Evolutionary conservation across 805 yeast species (phyloP).

Genomic region (Saturnispora besseyi): DNA sequence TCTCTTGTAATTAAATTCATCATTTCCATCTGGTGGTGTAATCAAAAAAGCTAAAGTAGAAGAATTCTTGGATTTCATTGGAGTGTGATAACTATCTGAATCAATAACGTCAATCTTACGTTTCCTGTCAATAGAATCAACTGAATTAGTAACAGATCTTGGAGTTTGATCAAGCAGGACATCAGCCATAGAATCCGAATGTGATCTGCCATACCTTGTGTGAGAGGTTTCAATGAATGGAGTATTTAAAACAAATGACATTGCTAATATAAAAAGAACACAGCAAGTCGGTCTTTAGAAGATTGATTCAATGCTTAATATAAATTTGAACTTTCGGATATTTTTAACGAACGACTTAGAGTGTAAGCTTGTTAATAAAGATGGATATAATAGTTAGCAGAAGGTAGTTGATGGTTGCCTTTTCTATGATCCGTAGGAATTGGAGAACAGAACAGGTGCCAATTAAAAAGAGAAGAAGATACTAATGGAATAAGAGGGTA

Average conservation of each 20-base stretch:
- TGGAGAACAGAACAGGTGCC: neutral
- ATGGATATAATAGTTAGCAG: neutral
- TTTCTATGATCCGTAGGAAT: neutral
- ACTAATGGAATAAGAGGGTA: neutral
- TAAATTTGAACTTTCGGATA: neutral
- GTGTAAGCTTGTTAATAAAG: neutral
- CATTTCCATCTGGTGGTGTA: conserved; percentile 11
- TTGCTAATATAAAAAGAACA: neutral
- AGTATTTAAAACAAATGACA: neutral
- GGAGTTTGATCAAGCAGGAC: conserved; percentile 21
- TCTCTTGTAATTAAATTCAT: conserved; percentile 13
- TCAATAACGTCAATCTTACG: conserved; percentile 7
- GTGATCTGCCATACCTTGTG: conserved; percentile 24
- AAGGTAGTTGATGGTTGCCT: neutral
- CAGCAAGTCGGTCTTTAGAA: neutral
- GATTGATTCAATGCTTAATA: neutral
- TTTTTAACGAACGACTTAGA: neutral
- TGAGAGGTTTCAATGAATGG: neutral
- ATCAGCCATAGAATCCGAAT: conserved; percentile 25
- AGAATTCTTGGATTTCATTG: conserved; percentile 1
- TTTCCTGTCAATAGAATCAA: conserved; percentile 1
- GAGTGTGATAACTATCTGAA: conserved; percentile 1
- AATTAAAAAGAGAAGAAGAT: neutral
- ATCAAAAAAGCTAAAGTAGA: conserved; percentile 1
- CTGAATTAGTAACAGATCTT: conserved; percentile 3